These are phyloP conservation scores for Starmerella sp. DNA, from an alignment of 805 yeast genomes.

Conservation along the genomic window DNA sequence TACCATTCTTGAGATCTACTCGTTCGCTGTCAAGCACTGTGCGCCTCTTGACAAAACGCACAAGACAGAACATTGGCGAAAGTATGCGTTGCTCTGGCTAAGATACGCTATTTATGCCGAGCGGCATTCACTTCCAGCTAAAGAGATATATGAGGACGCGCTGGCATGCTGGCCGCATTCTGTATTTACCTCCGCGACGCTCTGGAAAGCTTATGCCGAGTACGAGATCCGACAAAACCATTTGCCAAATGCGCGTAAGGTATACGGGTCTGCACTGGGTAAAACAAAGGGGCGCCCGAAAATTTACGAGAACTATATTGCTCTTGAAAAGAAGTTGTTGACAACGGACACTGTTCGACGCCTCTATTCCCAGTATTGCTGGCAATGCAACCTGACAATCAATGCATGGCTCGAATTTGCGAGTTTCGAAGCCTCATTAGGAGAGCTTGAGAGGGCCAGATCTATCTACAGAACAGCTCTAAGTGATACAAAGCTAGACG, in stretches of 20 bases:
- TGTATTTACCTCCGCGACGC: constrained; percentile 52
- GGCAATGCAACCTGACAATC: constrained; percentile 34
- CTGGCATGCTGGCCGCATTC: constrained; percentile 45
- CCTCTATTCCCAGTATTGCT: constrained; percentile 58
- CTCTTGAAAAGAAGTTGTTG: constrained; percentile 52
- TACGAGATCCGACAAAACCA: constrained; percentile 58
- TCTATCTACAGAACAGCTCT: constrained; percentile 49
- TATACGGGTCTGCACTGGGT: constrained; percentile 66
- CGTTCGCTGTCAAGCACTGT: constrained; percentile 33
- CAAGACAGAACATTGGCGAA: constrained; percentile 47
- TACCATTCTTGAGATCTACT: constrained; percentile 25
- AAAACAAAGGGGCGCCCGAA: constrained; percentile 33
- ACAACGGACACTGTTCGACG: constrained; percentile 73
- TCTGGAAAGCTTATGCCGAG: constrained; percentile 63
- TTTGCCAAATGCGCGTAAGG: constrained; percentile 46
- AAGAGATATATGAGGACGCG: constrained; percentile 42
- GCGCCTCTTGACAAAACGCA: constrained; percentile 30
- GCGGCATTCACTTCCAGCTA: constrained; percentile 32
- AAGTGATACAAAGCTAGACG: constrained; percentile 16
- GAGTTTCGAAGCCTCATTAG: constrained; percentile 52
- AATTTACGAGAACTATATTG: constrained; percentile 53
- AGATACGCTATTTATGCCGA: constrained; percentile 56
- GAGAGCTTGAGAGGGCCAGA: constrained; percentile 58
- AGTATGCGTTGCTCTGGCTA: constrained; percentile 63
- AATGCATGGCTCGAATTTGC: constrained; percentile 55